Evolutionary conservation across 768 basidiomycete genomes (phyloP).

Genomic region (Boletus pseudo-olivaceus): DNA sequence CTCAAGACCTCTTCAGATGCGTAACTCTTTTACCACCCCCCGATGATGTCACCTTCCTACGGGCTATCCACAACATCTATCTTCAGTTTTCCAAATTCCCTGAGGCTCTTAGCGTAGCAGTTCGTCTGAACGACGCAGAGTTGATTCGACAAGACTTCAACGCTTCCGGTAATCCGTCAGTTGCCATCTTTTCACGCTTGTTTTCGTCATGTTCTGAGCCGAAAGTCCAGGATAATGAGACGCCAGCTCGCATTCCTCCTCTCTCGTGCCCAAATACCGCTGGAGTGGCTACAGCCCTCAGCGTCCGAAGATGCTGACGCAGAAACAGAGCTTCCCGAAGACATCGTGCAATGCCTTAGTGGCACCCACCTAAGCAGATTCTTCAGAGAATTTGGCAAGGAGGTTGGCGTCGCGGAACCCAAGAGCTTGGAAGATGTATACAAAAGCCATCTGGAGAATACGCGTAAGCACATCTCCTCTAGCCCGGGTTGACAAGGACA

Average conservation of each 20-base stretch:
- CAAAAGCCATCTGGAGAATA: slow-evolving; percentile 92
- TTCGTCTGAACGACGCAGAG: slow-evolving; percentile 76
- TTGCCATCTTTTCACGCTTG: slow-evolving; percentile 9
- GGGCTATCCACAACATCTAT: slow-evolving; percentile 86
- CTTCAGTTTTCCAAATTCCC: slow-evolving; percentile 84
- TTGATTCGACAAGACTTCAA: slow-evolving; percentile 87
- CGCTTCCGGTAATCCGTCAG: slow-evolving; percentile 83
- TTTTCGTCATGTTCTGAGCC: neutral
- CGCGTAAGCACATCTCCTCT: slow-evolving; percentile 46
- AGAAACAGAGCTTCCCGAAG: slow-evolving; percentile 69
- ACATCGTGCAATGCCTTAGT: slow-evolving; percentile 81
- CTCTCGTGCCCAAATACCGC: slow-evolving; percentile 85
- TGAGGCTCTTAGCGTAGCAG: slow-evolving; percentile 83
- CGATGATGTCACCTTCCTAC: slow-evolving; percentile 87
- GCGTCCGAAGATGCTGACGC: slow-evolving; percentile 47
- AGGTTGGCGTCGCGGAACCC: slow-evolving; percentile 84
- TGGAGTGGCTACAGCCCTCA: slow-evolving; percentile 80
- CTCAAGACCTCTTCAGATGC: slow-evolving; percentile 46
- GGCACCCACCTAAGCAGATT: slow-evolving; percentile 79
- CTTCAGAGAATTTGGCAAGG: slow-evolving; percentile 92
- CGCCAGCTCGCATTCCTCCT: slow-evolving; percentile 93
- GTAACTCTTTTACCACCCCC: slow-evolving; percentile 89
- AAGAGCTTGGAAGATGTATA: slow-evolving; percentile 96
- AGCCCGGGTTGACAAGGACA: neutral
- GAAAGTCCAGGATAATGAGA: slow-evolving; percentile 67